These are phyloP conservation scores for Linderniella brevidens DNA, from an alignment of 257 asterid species.

Conservation along the genomic window DNA sequence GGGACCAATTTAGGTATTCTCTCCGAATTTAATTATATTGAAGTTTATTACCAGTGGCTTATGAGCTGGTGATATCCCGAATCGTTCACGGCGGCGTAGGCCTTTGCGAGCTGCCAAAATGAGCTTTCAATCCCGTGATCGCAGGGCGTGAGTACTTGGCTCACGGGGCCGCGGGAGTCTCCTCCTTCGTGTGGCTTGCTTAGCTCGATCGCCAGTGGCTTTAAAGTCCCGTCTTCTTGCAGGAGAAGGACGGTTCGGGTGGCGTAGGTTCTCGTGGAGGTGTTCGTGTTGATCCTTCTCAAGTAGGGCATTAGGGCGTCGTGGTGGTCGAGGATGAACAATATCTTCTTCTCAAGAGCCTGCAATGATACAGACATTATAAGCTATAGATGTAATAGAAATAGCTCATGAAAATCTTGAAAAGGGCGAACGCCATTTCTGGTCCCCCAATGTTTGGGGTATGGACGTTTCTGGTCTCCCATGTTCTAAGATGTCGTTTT, in stretches of 20 bases:
- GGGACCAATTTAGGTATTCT: too few species aligned
- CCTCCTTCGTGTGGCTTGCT: slow-evolving; percentile 67
- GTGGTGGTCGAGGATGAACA: slow-evolving; percentile 80
- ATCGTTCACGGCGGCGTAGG: slow-evolving; percentile 81
- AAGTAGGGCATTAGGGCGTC: slow-evolving; percentile 79
- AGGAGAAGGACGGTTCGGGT: slow-evolving; percentile 65
- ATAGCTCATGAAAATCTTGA: too few species aligned
- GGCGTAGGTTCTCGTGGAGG: slow-evolving; percentile 65
- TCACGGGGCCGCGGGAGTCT: slow-evolving; percentile 30
- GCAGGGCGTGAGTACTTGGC: slow-evolving; percentile 54
- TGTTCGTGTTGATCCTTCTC: slow-evolving; percentile 34
- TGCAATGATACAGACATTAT: slow-evolving; percentile 13
- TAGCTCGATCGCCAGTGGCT: slow-evolving; percentile 78
- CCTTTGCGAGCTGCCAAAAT: slow-evolving; percentile 94
- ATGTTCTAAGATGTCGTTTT: too few species aligned
- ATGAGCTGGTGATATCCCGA: slow-evolving; percentile 89
- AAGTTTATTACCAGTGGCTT: slow-evolving; percentile 93
- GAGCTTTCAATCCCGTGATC: slow-evolving; percentile 38
- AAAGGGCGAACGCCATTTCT: too few species aligned
- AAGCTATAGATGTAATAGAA: not conserved
- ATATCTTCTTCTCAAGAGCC: slow-evolving; percentile 35
- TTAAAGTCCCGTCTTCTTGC: slow-evolving; percentile 58
- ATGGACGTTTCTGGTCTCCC: too few species aligned
- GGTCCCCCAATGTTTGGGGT: too few species aligned
- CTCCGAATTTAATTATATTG: too few species aligned